Evolutionary conservation across 176 grass and related monocot genomes (phyloP), one percentile per base, ranked within the genome.

Genomic region (Thalia dealbata): DNA sequence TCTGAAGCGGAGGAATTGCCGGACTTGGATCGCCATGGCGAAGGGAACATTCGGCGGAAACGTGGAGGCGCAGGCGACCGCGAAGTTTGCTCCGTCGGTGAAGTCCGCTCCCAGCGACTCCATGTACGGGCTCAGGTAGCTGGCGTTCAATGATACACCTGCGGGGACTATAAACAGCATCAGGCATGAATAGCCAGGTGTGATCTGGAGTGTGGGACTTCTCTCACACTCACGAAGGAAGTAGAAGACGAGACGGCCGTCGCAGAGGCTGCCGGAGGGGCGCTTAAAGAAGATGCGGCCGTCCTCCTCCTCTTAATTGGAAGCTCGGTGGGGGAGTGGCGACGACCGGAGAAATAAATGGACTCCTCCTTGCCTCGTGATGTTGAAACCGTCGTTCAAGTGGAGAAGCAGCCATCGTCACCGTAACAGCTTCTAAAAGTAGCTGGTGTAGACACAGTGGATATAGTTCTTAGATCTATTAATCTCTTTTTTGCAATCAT

Each of bases 141-240:
- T 82, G 58, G 85, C 86, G 68, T 89, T 87, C 69, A 96, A 85
- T 50, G 79, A 91, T 69, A 91, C 88, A 77, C 92, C 92, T 91
- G 72, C n/a, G n/a, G n/a, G 27, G 30, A 45, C 38, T 42, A n/a
- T 14, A 16, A 13, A 76, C 14, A 51, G 18, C n/a, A 5, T 45
- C 61, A 29, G 63, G 10, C 11, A 12, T 21, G 29, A 26, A 50
- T n/a, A 3, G 14, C 1, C 0, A 21, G 3, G 15, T 11, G 16
- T 11, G 22, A 9, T 54, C 19, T 10, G 50, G 21, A 10, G 59
- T 61, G 8, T 10, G 23, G n/a, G n/a, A n/a, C n/a, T n/a, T n/a
- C n/a, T n/a, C n/a, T n/a, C 30, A 22, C 18, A 73, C 91, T 88
- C 73, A 96, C 91, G 90, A 52, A 96, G 83, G 83, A 91, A 96